These are phyloP conservation scores for Pterocarpus santalinus DNA, from an alignment of 306 rosid genomes.

Conservation along the genomic window DNA sequence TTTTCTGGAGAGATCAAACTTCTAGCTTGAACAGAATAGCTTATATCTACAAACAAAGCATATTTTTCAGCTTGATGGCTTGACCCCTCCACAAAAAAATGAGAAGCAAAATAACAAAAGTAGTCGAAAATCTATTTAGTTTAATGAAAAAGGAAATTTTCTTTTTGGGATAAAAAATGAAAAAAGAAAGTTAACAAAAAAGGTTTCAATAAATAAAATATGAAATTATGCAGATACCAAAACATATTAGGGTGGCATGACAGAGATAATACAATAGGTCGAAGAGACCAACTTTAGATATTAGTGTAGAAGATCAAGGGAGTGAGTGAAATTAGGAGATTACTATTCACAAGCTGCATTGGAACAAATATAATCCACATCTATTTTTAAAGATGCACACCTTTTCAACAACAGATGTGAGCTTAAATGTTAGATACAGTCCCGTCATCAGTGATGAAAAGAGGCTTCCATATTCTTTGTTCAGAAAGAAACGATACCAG, in stretches of 20 bases:
- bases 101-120: conserved; percentile 5
- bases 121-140: conserved; percentile 2
- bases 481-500: conserved; percentile 99
- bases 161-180: background rate
- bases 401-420: conserved; percentile 97
- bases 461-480: conserved; percentile 97
- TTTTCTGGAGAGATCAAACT: background rate
- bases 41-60: background rate
- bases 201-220: background rate
- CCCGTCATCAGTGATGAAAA: conserved; percentile 96
- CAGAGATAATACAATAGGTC: background rate
- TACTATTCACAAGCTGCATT: conserved; percentile 18
- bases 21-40: background rate
- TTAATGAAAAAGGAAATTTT: conserved; percentile 1
- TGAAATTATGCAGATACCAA: background rate
- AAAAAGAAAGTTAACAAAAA: background rate
- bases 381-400: conserved; percentile 49
- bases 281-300: background rate
- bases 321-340: background rate
- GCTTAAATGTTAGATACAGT: conserved; percentile 93
- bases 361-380: conserved; percentile 30
- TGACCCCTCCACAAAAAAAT: background rate
- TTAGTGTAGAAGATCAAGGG: conserved; percentile 1
- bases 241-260: background rate
- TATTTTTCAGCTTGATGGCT: conserved; percentile 27